Percentiles rank a stretch among this genome's conserved stretches.
These are phyloP conservation scores for Lojkania enalia DNA, from an alignment of 2,329 filamentous ascomycete genomes.

Conservation along the genomic window DNA sequence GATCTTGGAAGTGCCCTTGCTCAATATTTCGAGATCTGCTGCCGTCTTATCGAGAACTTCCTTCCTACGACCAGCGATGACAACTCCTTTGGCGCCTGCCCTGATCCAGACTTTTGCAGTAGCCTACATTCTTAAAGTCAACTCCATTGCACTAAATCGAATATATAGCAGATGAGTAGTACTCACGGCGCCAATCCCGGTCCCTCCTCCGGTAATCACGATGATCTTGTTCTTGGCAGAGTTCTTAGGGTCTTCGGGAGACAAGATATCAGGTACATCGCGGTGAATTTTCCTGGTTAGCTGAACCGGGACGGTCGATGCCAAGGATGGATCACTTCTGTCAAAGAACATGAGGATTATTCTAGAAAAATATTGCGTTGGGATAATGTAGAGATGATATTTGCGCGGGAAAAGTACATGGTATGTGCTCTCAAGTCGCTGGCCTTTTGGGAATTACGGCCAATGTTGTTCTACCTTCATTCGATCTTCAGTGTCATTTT, in stretches of 20 bases:
- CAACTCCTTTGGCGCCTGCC: slow-evolving; percentile 30
- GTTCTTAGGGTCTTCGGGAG: slow-evolving; percentile 2
- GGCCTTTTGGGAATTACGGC: no score
- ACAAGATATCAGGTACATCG: slow-evolving; percentile 1
- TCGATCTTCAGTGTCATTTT: no score
- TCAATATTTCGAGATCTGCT: slow-evolving; percentile 8
- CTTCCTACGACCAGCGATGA: slow-evolving; percentile 28
- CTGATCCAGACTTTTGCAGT: slow-evolving; percentile 21
- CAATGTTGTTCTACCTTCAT: no score
- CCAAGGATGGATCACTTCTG: background rate
- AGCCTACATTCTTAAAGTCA: slow-evolving; percentile 6
- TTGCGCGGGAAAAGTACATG: no score
- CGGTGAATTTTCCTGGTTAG: slow-evolving; percentile 13
- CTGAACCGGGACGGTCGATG: slow-evolving; percentile 11
- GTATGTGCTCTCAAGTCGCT: no score
- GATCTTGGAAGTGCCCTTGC: slow-evolving; percentile 8
- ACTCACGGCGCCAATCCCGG: slow-evolving; percentile 8
- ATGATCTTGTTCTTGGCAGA: slow-evolving; percentile 6
- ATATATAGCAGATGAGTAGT: background rate
- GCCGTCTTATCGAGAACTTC: slow-evolving; percentile 12
- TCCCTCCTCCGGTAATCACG: slow-evolving; percentile 9
- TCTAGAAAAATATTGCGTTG: no score
- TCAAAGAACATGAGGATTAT: slow-evolving; percentile 3
- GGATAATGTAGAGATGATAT: no score
- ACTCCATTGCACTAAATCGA: background rate